phyloP scores from a whole-genome alignment of 768 basidiomycete genomes.

The Clathrus columnatus region DNA sequence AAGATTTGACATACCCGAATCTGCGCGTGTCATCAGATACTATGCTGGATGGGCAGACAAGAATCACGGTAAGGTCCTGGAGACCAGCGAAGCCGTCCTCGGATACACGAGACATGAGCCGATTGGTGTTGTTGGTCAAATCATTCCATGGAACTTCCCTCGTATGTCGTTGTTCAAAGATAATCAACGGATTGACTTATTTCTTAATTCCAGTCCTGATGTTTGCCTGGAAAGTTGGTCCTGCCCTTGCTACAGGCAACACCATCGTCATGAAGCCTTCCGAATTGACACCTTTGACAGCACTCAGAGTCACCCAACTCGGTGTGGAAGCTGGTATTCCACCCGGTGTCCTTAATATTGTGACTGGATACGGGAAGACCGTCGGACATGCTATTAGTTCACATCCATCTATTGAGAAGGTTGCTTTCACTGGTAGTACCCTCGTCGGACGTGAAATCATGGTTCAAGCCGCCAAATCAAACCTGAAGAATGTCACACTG shows the following conservation, averaged over 20 bases:
- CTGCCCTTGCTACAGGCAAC: slow-evolving; percentile 73
- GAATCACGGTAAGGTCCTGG: slow-evolving; percentile 63
- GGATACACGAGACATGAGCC: slow-evolving; percentile 65
- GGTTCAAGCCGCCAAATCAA: slow-evolving; percentile 69
- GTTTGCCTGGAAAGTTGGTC: slow-evolving; percentile 65
- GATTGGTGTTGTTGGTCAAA: slow-evolving; percentile 43
- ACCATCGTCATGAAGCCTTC: slow-evolving; percentile 73
- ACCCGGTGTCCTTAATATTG: slow-evolving; percentile 65
- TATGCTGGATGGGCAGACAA: slow-evolving; percentile 92
- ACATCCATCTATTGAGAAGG: slow-evolving; percentile 58
- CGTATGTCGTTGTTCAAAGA: slow-evolving; percentile 22
- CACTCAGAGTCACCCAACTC: slow-evolving; percentile 42
- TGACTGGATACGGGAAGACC: slow-evolving; percentile 64
- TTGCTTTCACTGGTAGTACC: slow-evolving; percentile 84
- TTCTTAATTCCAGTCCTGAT: slow-evolving; percentile 34
- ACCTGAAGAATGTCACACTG: slow-evolving; percentile 76
- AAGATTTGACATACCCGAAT: slow-evolving; percentile 36
- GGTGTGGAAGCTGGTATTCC: slow-evolving; percentile 67
- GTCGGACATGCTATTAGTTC: slow-evolving; percentile 61
- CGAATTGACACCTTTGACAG: slow-evolving; percentile 66
- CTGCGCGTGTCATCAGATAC: slow-evolving; percentile 52
- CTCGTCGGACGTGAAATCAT: slow-evolving; percentile 70
- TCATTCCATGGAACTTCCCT: slow-evolving; percentile 65
- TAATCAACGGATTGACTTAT: too few relatives aligned
- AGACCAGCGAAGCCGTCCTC: slow-evolving; percentile 50